phyloP scores from a whole-genome alignment of 306 rosid species.

The Lathyrus tuberosus region DNA sequence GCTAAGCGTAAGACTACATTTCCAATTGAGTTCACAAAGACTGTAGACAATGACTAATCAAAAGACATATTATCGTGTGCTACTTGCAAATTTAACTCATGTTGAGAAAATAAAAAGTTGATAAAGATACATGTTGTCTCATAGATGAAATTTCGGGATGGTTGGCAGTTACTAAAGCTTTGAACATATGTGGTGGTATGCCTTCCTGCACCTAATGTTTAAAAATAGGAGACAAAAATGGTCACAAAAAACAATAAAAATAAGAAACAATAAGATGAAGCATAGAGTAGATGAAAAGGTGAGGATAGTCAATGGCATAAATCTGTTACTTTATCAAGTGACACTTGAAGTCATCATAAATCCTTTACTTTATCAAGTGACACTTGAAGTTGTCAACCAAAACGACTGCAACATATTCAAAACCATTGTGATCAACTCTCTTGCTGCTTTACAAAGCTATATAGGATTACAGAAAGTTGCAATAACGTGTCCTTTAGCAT shows the following conservation, averaged over 20 bases:
- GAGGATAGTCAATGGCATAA: conserved; percentile 20
- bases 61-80: conserved; percentile 10
- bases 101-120: conserved; percentile 20
- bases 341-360: too few relatives aligned
- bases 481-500: too few relatives aligned
- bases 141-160: conserved; percentile 96
- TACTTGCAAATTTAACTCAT: conserved; percentile 4
- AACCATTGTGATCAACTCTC: conserved; percentile 17
- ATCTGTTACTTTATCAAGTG: conserved; percentile 3
- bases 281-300: not conserved
- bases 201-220: conserved; percentile 75
- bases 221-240: conserved; percentile 20
- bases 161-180: conserved; percentile 87
- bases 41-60: conserved; percentile 3
- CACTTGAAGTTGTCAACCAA: too few relatives aligned
- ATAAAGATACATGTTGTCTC: conserved; percentile 82
- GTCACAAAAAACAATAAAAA: conserved; percentile 29
- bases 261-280: conserved; percentile 18
- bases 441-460: too few relatives aligned
- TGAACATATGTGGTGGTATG: conserved; percentile 89
- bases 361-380: not conserved
- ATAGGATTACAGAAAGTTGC: too few relatives aligned
- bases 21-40: conserved; percentile 22
- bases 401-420: too few relatives aligned
- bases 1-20: conserved; percentile 22